phyloP scores from a whole-genome alignment of 352 stramenopile genomes.

The Elongisporangium undulatum region DNA sequence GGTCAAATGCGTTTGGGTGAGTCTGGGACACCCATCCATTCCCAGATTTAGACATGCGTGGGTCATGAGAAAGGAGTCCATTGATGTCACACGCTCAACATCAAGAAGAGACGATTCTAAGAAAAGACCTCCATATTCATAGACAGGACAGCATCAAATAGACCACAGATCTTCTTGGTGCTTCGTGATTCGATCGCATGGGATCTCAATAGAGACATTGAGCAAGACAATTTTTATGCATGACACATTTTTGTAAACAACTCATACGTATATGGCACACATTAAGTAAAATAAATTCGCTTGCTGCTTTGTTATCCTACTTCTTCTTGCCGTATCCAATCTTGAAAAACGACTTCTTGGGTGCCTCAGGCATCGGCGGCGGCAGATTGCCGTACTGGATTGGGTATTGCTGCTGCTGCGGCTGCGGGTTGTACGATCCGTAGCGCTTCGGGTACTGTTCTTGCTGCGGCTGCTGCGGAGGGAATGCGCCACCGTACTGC shows the following conservation, averaged over 20 bases:
- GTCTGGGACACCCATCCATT: neutral
- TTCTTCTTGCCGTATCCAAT: constrained; percentile 74
- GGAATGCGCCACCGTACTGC: constrained; percentile 19
- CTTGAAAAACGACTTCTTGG: constrained; percentile 73
- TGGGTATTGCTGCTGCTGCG: constrained; percentile 53
- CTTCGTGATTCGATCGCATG: too few relatives aligned
- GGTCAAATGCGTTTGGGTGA: neutral
- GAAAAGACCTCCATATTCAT: neutral
- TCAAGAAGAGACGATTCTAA: neutral
- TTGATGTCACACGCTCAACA: neutral
- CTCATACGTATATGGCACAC: neutral
- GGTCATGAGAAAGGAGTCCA: neutral
- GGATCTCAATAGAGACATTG: too few relatives aligned
- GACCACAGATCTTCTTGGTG: too few relatives aligned
- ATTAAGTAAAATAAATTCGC: constrained; percentile 6
- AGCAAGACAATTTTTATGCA: neutral
- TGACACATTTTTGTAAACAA: neutral
- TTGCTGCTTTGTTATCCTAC: constrained; percentile 21
- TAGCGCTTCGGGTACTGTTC: constrained; percentile 16
- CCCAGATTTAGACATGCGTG: neutral
- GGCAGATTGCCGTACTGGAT: constrained; percentile 47
- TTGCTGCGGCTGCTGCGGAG: constrained; percentile 12
- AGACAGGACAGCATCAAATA: neutral
- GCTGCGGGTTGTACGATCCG: constrained; percentile 14
- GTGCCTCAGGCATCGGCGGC: constrained; percentile 38